phyloP scores from a whole-genome alignment of 148 eudicot genomes.

The Limonium bicolor region DNA sequence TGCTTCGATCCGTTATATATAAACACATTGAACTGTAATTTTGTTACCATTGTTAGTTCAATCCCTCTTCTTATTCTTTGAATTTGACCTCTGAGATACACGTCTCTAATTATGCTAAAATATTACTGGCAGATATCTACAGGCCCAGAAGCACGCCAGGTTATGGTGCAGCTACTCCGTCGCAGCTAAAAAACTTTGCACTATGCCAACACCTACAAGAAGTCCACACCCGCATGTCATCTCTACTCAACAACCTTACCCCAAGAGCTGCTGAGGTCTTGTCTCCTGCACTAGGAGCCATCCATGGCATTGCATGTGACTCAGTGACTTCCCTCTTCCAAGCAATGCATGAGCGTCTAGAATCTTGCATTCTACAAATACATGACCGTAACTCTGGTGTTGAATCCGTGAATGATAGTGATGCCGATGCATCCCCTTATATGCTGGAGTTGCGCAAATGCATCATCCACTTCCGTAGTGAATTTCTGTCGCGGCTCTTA shows the following conservation, averaged over 20 bases:
- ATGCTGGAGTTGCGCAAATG: conserved; percentile 81
- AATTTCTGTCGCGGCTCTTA: conserved; percentile 62
- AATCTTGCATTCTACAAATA: conserved; percentile 80
- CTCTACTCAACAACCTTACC: conserved; percentile 35
- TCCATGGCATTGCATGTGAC: conserved; percentile 76
- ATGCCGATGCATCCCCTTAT: conserved; percentile 73
- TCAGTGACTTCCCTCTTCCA: conserved; percentile 73
- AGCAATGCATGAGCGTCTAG: conserved; percentile 81
- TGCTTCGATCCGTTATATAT: no score
- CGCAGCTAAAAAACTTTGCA: conserved; percentile 74
- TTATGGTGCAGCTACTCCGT: conserved; percentile 68
- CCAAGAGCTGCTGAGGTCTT: conserved; percentile 55
- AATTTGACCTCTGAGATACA: no score
- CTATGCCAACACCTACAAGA: conserved; percentile 89
- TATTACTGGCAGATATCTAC: conserved; percentile 58
- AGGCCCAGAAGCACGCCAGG: conserved; percentile 90
- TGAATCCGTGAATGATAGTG: conserved; percentile 68
- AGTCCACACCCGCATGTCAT: conserved; percentile 52
- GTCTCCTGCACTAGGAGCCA: conserved; percentile 59
- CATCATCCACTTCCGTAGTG: conserved; percentile 66
- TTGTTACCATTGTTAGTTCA: no score
- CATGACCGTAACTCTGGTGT: conserved; percentile 67
- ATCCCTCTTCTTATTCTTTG: no score
- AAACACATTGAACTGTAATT: no score
- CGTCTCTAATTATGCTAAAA: no score